These are phyloP conservation scores for Chaetomium strumarium DNA, from an alignment of 2,329 filamentous ascomycete genomes.

Conservation along the genomic window DNA sequence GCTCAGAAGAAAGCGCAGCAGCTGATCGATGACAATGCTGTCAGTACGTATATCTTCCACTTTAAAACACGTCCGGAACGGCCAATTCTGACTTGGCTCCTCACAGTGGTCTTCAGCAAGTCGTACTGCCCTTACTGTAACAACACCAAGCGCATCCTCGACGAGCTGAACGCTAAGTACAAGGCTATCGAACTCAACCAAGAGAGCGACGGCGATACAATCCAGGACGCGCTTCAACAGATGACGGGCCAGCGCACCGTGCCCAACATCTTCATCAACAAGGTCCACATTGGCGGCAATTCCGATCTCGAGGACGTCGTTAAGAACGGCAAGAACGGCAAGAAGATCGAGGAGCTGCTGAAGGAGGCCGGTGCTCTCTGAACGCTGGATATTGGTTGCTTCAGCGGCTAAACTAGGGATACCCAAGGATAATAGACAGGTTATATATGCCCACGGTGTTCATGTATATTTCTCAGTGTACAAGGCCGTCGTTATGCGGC, in stretches of 20 bases:
- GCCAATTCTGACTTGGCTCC: neutral
- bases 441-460: neutral
- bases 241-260: conserved; percentile 83
- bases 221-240: conserved; percentile 77
- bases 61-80: neutral
- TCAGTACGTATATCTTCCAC: conserved; percentile 52
- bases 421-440: conserved; percentile 7
- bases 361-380: conserved; percentile 37
- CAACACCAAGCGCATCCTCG: conserved; percentile 69
- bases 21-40: conserved; percentile 84
- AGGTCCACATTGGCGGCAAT: conserved; percentile 95
- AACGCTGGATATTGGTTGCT: neutral
- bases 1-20: conserved; percentile 76
- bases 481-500: neutral
- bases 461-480: neutral
- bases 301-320: conserved; percentile 65
- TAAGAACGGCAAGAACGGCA: conserved; percentile 51
- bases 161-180: conserved; percentile 64
- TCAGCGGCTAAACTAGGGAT: neutral
- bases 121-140: conserved; percentile 93
- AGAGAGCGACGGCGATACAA: conserved; percentile 70
- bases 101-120: conserved; percentile 86
- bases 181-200: conserved; percentile 78
- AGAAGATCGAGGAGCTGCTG: conserved; percentile 51
- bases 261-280: conserved; percentile 88